These are phyloP conservation scores for Sextonia rubra DNA, from an alignment of 164 flowering plant genomes.

Conservation along the genomic window DNA sequence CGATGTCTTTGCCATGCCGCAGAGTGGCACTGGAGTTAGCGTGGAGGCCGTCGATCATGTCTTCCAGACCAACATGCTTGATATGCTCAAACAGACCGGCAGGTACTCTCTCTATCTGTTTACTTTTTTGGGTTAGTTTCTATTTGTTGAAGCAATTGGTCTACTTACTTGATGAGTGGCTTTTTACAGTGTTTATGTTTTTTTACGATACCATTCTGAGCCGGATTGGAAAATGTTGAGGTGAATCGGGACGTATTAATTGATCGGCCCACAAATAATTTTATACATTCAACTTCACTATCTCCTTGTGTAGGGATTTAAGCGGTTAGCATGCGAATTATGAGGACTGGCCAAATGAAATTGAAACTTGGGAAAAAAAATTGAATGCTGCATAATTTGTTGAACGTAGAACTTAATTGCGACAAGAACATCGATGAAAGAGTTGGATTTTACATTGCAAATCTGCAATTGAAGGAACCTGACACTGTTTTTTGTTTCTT, in stretches of 20 bases:
- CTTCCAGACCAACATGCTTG: slow-evolving; percentile 98
- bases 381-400: no score
- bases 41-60: slow-evolving; percentile 99
- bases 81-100: slow-evolving; percentile 99
- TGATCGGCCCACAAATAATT: no score
- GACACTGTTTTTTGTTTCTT: no score
- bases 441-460: no score
- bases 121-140: background rate
- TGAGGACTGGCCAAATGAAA: no score
- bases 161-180: background rate
- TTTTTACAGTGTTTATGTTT: background rate
- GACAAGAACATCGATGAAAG: no score
- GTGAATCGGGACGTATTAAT: background rate
- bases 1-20: slow-evolving; percentile 99
- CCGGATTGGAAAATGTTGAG: background rate
- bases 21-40: slow-evolving; percentile 99
- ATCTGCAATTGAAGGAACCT: no score
- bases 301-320: no score
- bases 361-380: no score
- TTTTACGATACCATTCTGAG: background rate
- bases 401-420: no score
- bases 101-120: slow-evolving; percentile 35
- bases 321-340: no score
- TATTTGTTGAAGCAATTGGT: background rate
- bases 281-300: no score